A percentile compares a stretch with the other conserved stretches of the same genome.
Conservation (phyloP, 768 basidiomycete species). For the Suillus fuscotomentosus region DNA sequence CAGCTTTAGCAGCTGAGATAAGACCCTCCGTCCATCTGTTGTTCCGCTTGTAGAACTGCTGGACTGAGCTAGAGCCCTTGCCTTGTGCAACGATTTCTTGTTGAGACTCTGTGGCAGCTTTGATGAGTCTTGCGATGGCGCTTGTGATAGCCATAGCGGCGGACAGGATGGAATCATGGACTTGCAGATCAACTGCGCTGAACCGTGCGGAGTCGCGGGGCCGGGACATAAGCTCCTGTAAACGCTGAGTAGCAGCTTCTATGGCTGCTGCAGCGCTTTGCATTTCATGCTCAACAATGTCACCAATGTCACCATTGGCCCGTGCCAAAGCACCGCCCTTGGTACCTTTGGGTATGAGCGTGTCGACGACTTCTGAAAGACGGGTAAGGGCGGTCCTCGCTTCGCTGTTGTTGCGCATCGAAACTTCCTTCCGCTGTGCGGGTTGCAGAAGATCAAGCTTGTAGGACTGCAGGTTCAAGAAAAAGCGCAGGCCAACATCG, state of each 20-base stretch:
- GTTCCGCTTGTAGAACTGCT: slow-evolving; percentile 99
- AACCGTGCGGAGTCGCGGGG: slow-evolving; percentile 86
- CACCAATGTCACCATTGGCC: slow-evolving; percentile 90
- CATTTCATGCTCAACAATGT: slow-evolving; percentile 98
- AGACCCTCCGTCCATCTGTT: slow-evolving; percentile 99
- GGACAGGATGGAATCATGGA: slow-evolving; percentile 95
- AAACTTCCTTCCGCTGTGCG: slow-evolving; percentile 76
- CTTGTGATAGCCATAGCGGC: slow-evolving; percentile 94
- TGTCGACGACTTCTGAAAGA: slow-evolving; percentile 86
- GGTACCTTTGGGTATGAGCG: slow-evolving; percentile 79
- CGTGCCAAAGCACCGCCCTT: slow-evolving; percentile 67
- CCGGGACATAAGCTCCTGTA: slow-evolving; percentile 89
- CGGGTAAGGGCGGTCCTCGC: slow-evolving; percentile 78
- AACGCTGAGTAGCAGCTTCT: slow-evolving; percentile 84
- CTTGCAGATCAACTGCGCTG: slow-evolving; percentile 90
- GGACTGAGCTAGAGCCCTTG: slow-evolving; percentile 84
- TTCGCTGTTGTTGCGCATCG: slow-evolving; percentile 87
- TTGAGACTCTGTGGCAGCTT: slow-evolving; percentile 96
- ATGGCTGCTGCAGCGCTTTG: slow-evolving; percentile 88
- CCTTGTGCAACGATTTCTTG: slow-evolving; percentile 97
- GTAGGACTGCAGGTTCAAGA: slow-evolving; percentile 95
- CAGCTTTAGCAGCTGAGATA: slow-evolving; percentile 96
- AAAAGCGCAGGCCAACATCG: slow-evolving; percentile 86
- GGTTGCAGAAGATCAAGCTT: slow-evolving; percentile 81
- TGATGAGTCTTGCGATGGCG: slow-evolving; percentile 92